Conservation (phyloP, 2,329 filamentous ascomycete species). For the Aspergillus versicolor region DNA sequence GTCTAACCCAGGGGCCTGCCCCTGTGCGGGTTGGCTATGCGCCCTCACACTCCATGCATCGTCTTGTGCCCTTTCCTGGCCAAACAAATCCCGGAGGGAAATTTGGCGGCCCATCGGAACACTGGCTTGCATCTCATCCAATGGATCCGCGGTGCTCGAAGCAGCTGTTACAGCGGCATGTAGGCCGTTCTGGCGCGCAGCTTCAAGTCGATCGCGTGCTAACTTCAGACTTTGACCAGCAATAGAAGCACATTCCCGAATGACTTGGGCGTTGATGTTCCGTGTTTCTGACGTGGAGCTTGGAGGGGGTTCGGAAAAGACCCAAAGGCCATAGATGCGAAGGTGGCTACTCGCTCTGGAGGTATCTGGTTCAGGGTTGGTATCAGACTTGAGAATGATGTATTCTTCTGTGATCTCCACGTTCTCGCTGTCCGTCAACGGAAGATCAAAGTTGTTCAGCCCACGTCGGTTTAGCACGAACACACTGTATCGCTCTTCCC, state of each 20-base stretch:
- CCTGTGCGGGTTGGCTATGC: conserved; percentile 36
- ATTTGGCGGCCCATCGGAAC: conserved; percentile 54
- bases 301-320: conserved; percentile 60
- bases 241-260: conserved; percentile 55
- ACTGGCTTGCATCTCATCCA: conserved; percentile 40
- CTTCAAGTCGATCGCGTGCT: conserved; percentile 40
- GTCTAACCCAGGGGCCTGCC: conserved; percentile 17
- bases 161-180: conserved; percentile 32
- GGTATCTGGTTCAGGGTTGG: conserved; percentile 25
- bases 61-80: conserved; percentile 54
- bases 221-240: conserved; percentile 51
- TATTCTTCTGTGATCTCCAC: conserved; percentile 66
- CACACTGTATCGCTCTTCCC: conserved; percentile 54
- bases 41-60: conserved; percentile 51
- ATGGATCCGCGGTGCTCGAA: conserved; percentile 28
- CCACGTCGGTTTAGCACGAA: conserved; percentile 73
- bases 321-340: conserved; percentile 62
- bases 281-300: conserved; percentile 55
- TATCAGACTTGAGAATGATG: conserved; percentile 56
- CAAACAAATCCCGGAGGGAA: conserved; percentile 55
- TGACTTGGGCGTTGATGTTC: conserved; percentile 53
- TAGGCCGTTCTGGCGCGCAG: conserved; percentile 32
- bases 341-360: conserved; percentile 21
- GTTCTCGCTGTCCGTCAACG: conserved; percentile 56
- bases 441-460: conserved; percentile 68